These are phyloP conservation scores for Nitzschia putrida DNA, from an alignment of 108 stramenopile genomes.

Conservation along the genomic window DNA sequence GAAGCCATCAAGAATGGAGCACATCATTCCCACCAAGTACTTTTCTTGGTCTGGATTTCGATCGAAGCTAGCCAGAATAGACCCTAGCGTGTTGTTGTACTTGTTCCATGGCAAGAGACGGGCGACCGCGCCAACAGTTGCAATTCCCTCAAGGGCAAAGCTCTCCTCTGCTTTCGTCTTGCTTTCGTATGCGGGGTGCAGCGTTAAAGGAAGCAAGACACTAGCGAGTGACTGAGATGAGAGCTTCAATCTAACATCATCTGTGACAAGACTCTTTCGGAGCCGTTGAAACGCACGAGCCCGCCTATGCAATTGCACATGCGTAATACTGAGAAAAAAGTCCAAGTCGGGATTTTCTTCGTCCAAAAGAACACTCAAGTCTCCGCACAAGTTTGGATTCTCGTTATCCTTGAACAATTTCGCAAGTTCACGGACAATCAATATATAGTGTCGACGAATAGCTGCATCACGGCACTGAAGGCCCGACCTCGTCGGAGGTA, in stretches of 20 bases:
- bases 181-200: conserved; percentile 85
- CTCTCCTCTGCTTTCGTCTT: conserved; percentile 72
- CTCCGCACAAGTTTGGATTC: conserved; percentile 73
- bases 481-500: conserved; percentile 63
- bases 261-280: conserved; percentile 52
- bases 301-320: conserved; percentile 95
- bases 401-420: conserved; percentile 31
- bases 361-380: conserved; percentile 58
- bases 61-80: conserved; percentile 63
- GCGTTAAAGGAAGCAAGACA: conserved; percentile 83
- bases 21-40: conserved; percentile 72
- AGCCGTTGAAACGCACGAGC: conserved; percentile 76
- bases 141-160: conserved; percentile 74
- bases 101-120: conserved; percentile 84
- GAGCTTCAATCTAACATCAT: conserved; percentile 23
- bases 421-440: conserved; percentile 67
- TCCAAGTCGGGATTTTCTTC: conserved; percentile 89
- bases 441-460: conserved; percentile 58
- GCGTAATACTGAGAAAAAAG: conserved; percentile 92
- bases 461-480: conserved; percentile 45
- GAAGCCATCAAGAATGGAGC: conserved; percentile 82
- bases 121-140: conserved; percentile 75
- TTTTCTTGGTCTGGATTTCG: conserved; percentile 78
- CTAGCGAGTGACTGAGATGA: conserved; percentile 63
- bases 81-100: conserved; percentile 68